Percentiles rank a stretch among this genome's conserved stretches.
These are phyloP conservation scores for Aristolochia contorta DNA, from an alignment of 164 flowering plant genomes.

Conservation along the genomic window DNA sequence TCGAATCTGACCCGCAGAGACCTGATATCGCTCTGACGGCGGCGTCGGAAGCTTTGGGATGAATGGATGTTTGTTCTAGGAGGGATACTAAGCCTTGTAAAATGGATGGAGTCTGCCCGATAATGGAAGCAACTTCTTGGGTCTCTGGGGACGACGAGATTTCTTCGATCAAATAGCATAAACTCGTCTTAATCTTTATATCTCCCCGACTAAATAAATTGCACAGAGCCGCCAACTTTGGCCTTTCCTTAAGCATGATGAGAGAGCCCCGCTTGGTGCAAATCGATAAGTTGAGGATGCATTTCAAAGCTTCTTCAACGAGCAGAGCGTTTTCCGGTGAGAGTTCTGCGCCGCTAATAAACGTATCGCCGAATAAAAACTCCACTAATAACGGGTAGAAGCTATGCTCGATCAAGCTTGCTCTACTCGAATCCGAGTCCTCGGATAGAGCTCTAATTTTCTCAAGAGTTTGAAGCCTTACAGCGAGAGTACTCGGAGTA, in stretches of 20 bases:
- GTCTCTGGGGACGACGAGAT: slow-evolving; percentile 27
- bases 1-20: slow-evolving; percentile 24
- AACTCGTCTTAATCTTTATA: slow-evolving; percentile 19
- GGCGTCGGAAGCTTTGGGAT: slow-evolving; percentile 20
- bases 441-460: slow-evolving; percentile 19
- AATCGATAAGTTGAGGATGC: slow-evolving; percentile 32
- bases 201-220: slow-evolving; percentile 31
- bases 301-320: slow-evolving; percentile 36
- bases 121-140: slow-evolving; percentile 20
- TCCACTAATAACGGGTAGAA: slow-evolving; percentile 33
- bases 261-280: slow-evolving; percentile 20
- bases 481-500: too few relatives aligned
- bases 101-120: slow-evolving; percentile 21
- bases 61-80: slow-evolving; percentile 12
- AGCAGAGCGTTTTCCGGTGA: slow-evolving; percentile 15
- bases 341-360: slow-evolving; percentile 1
- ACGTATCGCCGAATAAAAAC: slow-evolving; percentile 17
- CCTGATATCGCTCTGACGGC: slow-evolving; percentile 32
- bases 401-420: slow-evolving; percentile 32
- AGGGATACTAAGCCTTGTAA: slow-evolving; percentile 18
- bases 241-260: slow-evolving; percentile 28
- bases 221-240: slow-evolving; percentile 20
- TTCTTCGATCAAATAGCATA: slow-evolving; percentile 40
- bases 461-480: slow-evolving; percentile 26
- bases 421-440: slow-evolving; percentile 20